These are phyloP conservation scores for Leccinum ochraceum DNA, from an alignment of 768 basidiomycete species.

Conservation along the genomic window DNA sequence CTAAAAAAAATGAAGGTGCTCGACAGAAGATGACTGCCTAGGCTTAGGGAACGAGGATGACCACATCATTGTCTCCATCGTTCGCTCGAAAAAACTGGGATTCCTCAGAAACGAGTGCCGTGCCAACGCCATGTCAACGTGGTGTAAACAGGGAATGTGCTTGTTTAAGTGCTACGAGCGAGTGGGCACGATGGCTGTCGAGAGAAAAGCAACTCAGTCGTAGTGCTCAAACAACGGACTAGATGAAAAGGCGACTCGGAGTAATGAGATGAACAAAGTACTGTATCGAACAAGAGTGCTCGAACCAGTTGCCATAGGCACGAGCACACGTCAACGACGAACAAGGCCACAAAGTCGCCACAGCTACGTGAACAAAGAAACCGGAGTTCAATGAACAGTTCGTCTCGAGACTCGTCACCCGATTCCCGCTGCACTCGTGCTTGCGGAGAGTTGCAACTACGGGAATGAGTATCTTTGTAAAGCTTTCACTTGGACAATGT, in stretches of 20 bases:
- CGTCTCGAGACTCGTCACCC: no score
- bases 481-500: background rate
- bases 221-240: background rate
- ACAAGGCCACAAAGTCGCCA: background rate
- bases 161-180: background rate
- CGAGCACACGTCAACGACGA: background rate
- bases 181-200: background rate
- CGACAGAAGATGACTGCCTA: constrained; percentile 13
- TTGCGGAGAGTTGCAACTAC: background rate
- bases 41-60: constrained; percentile 77
- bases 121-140: constrained; percentile 84
- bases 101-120: constrained; percentile 64
- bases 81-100: constrained; percentile 57
- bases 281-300: background rate
- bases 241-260: no score
- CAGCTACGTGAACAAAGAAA: background rate
- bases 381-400: background rate
- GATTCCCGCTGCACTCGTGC: background rate
- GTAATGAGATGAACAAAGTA: background rate
- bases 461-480: no score
- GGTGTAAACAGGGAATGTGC: constrained; percentile 71
- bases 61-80: constrained; percentile 68
- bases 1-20: constrained; percentile 5
- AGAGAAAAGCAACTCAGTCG: background rate
- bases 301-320: background rate